These are phyloP conservation scores for Castanea mollissima DNA, from an alignment of 306 rosid genomes.

Conservation along the genomic window DNA sequence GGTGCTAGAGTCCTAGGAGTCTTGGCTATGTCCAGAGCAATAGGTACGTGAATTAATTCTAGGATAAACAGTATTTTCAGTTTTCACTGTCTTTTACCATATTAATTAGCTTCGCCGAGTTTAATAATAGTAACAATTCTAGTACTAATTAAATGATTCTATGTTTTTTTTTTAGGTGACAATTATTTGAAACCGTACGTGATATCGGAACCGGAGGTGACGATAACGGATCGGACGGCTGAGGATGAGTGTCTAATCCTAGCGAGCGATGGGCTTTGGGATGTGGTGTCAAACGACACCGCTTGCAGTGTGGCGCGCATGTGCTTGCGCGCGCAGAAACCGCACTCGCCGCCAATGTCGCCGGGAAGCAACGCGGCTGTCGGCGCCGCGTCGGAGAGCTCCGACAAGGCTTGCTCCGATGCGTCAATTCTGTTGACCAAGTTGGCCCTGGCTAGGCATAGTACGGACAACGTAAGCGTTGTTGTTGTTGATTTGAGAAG, in stretches of 20 bases:
- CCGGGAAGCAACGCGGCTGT: conserved; percentile 24
- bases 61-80: neutral
- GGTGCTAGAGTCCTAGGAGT: conserved; percentile 90
- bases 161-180: conserved; percentile 42
- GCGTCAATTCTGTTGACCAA: conserved; percentile 81
- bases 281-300: conserved; percentile 76
- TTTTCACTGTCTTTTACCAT: neutral
- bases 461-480: conserved; percentile 83
- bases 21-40: conserved; percentile 86
- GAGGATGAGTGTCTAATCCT: conserved; percentile 79
- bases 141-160: too few species aligned
- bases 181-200: conserved; percentile 77
- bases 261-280: conserved; percentile 95
- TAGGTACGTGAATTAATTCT: conserved; percentile 60
- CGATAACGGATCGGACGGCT: conserved; percentile 49
- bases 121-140: too few species aligned
- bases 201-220: conserved; percentile 88
- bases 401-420: conserved; percentile 69
- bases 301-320: conserved; percentile 76
- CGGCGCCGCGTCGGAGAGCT: conserved; percentile 23
- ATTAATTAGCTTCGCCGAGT: too few species aligned
- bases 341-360: conserved; percentile 20
- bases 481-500: conserved; percentile 77
- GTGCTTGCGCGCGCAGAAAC: conserved; percentile 53
- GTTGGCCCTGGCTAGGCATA: conserved; percentile 82